Percentiles rank a stretch among this genome's conserved stretches.
phyloP scores from a whole-genome alignment of 2,329 filamentous ascomycete genomes.

The Canariomyces notabilis region DNA sequence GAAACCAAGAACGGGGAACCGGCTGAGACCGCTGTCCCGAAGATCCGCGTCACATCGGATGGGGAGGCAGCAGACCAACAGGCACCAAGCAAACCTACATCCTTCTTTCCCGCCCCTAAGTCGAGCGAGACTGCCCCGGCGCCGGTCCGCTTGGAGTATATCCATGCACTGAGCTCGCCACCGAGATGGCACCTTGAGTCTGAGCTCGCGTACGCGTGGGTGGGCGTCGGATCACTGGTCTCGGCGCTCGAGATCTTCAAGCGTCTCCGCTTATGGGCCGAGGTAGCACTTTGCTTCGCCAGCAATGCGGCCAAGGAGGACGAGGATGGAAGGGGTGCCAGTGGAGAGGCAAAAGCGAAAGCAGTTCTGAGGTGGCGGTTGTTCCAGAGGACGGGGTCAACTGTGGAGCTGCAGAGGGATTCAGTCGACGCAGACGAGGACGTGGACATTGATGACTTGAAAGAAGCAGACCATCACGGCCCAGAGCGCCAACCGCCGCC shows the following conservation, averaged over 20 bases:
- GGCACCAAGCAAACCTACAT: conserved; percentile 51
- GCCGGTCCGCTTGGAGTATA: conserved; percentile 70
- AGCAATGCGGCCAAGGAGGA: conserved; percentile 52
- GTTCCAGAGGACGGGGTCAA: conserved; percentile 56
- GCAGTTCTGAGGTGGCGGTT: conserved; percentile 72
- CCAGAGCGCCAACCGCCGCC: conserved; percentile 66
- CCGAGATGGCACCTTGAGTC: conserved; percentile 92
- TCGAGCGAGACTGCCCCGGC: conserved; percentile 73
- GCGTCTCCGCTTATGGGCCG: conserved; percentile 86
- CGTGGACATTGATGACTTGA: conserved; percentile 54
- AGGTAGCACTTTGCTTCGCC: conserved; percentile 86
- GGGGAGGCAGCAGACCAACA: conserved; percentile 24
- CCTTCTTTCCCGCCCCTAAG: conserved; percentile 76
- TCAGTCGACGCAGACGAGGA: conserved; percentile 44
- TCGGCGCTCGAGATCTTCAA: conserved; percentile 96
- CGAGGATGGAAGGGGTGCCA: conserved; percentile 47
- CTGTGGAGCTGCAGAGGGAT: conserved; percentile 26
- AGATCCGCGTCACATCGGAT: conserved; percentile 41
- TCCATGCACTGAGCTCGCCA: conserved; percentile 78
- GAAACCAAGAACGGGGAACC: conserved; percentile 20
- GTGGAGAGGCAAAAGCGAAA: conserved; percentile 73
- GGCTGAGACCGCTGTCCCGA: conserved; percentile 35
- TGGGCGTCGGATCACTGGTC: conserved; percentile 75
- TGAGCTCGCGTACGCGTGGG: conserved; percentile 91
- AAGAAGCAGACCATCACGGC: conserved; percentile 50